These are phyloP conservation scores for Suillus brevipes DNA, from an alignment of 768 basidiomycete genomes.

Conservation along the genomic window DNA sequence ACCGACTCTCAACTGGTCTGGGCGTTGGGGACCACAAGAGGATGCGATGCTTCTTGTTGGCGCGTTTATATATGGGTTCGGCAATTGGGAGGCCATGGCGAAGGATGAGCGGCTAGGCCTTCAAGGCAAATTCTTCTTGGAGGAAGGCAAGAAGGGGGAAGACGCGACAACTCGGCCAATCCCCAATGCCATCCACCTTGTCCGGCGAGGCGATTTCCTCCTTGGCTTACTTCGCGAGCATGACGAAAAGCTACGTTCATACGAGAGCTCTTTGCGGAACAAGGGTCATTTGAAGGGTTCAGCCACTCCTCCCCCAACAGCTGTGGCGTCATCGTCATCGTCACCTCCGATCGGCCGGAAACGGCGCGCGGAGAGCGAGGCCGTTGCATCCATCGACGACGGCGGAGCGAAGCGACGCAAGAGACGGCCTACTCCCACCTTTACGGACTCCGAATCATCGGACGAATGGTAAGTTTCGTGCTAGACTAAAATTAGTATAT, in stretches of 20 bases:
- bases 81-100: constrained; percentile 94
- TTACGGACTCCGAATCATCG: constrained; percentile 91
- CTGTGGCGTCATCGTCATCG: constrained; percentile 64
- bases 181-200: constrained; percentile 97
- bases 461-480: constrained; percentile 77
- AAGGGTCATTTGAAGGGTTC: constrained; percentile 72
- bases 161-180: constrained; percentile 83
- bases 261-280: constrained; percentile 75
- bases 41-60: constrained; percentile 95
- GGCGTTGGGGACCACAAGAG: constrained; percentile 89
- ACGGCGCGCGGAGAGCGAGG: constrained; percentile 83
- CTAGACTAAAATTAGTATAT: background rate
- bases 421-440: constrained; percentile 92
- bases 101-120: constrained; percentile 84
- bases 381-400: constrained; percentile 79
- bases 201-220: constrained; percentile 94
- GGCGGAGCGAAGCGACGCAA: constrained; percentile 73
- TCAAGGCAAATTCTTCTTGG: constrained; percentile 94
- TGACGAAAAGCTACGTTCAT: constrained; percentile 88
- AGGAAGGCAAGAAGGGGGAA: constrained; percentile 94
- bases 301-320: constrained; percentile 72
- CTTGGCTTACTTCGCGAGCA: constrained; percentile 81
- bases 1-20: constrained; percentile 94
- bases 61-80: constrained; percentile 91
- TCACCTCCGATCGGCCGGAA: constrained; percentile 48